A percentile compares a stretch with the other conserved stretches of the same genome.
Evolutionary conservation across 352 stramenopile species (phyloP).

Genomic region (Globisporangium okanoganense): DNA sequence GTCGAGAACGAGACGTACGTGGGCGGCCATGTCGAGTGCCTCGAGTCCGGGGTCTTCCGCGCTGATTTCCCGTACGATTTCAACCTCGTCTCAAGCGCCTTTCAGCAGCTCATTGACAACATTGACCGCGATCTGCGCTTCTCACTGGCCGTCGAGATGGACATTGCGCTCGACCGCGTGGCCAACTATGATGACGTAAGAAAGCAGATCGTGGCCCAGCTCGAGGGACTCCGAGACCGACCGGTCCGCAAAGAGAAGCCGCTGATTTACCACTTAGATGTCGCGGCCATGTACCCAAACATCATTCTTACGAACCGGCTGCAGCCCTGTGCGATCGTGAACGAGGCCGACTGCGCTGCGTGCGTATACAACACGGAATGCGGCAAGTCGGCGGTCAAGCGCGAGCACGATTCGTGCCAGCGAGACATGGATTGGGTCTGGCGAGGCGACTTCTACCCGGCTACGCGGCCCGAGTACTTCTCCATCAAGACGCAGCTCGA

Average conservation of each 20-base stretch:
- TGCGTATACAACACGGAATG: slow-evolving; percentile 93
- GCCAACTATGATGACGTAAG: slow-evolving; percentile 87
- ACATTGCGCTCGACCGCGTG: slow-evolving; percentile 86
- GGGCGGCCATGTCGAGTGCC: slow-evolving; percentile 98
- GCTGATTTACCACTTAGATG: slow-evolving; percentile 99
- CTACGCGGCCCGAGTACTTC: slow-evolving; percentile 94
- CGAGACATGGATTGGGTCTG: slow-evolving; percentile 98
- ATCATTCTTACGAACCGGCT: slow-evolving; percentile 99
- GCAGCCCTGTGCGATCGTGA: slow-evolving; percentile 96
- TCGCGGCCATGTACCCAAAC: slow-evolving; percentile 99
- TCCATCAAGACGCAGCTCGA: slow-evolving; percentile 94
- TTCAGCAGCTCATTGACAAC: slow-evolving; percentile 95
- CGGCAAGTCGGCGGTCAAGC: slow-evolving; percentile 57
- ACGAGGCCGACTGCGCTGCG: slow-evolving; percentile 93
- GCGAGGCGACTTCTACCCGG: slow-evolving; percentile 95
- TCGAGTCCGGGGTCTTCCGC: slow-evolving; percentile 98
- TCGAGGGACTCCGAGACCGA: slow-evolving; percentile 93
- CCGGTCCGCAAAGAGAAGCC: slow-evolving; percentile 90
- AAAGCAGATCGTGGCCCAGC: slow-evolving; percentile 89
- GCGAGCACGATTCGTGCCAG: slow-evolving; percentile 92
- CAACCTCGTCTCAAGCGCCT: slow-evolving; percentile 90
- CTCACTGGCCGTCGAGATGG: slow-evolving; percentile 93
- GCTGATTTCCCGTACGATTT: slow-evolving; percentile 98
- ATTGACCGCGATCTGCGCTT: slow-evolving; percentile 97
- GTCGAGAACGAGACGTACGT: slow-evolving; percentile 99